These are phyloP conservation scores for cucumber (Cucumis sativus) DNA, from an alignment of 306 rosid species.

Conservation along the genomic window Cucumber_9930_V3 NC_026656.2:4694501-4695000, in stretches of 20 bases:
- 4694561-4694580: constrained; percentile 65
- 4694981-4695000: not conserved
- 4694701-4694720: constrained; percentile 79
- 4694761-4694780: constrained; percentile 76
- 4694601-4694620: constrained; percentile 70
- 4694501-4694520: not conserved
- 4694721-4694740: constrained; percentile 66
- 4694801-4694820: constrained; percentile 62
- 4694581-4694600: constrained; percentile 79
- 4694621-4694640: not conserved
- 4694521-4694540: constrained; percentile 61
- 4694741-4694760: constrained; percentile 74
- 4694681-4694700: constrained; percentile 43
- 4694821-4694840: constrained; percentile 52
- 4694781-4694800: constrained; percentile 69
- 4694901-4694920: constrained; percentile 98
- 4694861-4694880: constrained; percentile 68
- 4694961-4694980: not conserved
- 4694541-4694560: constrained; percentile 75
- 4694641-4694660: not conserved
- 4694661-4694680: constrained; percentile 1
- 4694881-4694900: constrained; percentile 83
- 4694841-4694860: constrained; percentile 67
- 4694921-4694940: constrained; percentile 30
- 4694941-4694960: not conserved